Percentiles rank a stretch among this genome's conserved stretches.
Evolutionary conservation across 164 flowering plant species (phyloP).

Genomic region (Cinnamomum micranthum): DNA sequence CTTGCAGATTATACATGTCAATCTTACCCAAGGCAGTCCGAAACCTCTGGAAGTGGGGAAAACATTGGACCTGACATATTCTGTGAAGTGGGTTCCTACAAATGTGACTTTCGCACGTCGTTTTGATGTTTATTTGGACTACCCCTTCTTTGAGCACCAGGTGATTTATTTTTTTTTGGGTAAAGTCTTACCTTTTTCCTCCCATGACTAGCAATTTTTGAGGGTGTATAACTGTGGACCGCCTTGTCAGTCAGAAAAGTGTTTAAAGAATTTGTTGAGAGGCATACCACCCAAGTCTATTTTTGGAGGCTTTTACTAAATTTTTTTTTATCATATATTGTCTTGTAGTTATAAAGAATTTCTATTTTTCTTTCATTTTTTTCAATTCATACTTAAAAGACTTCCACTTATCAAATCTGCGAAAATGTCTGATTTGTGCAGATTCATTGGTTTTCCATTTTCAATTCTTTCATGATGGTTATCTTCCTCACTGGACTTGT

Average conservation of each 20-base stretch:
- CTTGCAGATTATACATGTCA: slow-evolving; percentile 92
- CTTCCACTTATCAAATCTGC: neutral
- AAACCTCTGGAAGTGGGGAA: slow-evolving; percentile 76
- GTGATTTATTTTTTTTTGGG: slow-evolving; percentile 24
- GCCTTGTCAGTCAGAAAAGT: too few species aligned
- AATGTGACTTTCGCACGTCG: slow-evolving; percentile 79
- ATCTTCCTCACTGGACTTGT: slow-evolving; percentile 98
- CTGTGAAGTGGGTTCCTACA: slow-evolving; percentile 76
- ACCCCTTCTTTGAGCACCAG: slow-evolving; percentile 99
- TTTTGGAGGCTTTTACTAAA: neutral
- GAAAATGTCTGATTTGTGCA: slow-evolving; percentile 22
- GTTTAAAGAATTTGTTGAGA: too few species aligned
- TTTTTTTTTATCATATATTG: too few species aligned
- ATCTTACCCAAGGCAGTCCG: slow-evolving; percentile 77
- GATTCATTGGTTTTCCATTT: slow-evolving; percentile 99
- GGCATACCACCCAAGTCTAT: too few species aligned
- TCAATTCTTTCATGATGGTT: slow-evolving; percentile 99
- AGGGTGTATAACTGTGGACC: too few species aligned
- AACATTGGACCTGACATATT: slow-evolving; percentile 72
- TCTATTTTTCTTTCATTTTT: neutral
- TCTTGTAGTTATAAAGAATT: neutral
- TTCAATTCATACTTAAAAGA: neutral
- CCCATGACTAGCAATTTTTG: neutral
- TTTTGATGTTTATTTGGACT: slow-evolving; percentile 97
- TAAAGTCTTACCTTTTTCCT: neutral